These are phyloP conservation scores for Pestalotiopsis sp. DNA, from an alignment of 2,329 filamentous ascomycete genomes.

Conservation along the genomic window DNA sequence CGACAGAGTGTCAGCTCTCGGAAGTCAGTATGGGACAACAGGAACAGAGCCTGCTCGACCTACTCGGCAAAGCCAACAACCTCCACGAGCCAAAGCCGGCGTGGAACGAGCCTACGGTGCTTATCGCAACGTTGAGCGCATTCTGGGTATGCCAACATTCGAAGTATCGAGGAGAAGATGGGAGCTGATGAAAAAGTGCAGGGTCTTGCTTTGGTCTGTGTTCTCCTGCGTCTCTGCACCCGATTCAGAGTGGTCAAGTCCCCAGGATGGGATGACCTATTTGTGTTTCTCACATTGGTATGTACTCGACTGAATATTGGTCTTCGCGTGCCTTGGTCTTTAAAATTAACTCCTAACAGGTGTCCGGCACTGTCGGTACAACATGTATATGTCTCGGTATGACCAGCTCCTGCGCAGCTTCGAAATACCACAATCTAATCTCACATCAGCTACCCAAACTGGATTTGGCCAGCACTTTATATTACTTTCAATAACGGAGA, in stretches of 20 bases:
- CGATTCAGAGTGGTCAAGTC: conserved; percentile 21
- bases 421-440: background rate
- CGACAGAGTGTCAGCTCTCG: background rate
- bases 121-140: conserved; percentile 16
- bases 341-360: background rate
- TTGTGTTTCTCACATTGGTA: conserved; percentile 21
- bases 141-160: conserved; percentile 15
- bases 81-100: conserved; percentile 22
- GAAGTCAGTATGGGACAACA: conserved; percentile 13
- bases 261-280: conserved; percentile 27
- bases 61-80: conserved; percentile 22
- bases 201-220: conserved; percentile 16
- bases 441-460: conserved; percentile 17
- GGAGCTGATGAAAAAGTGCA: background rate
- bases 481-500: conserved; percentile 11
- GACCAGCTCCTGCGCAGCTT: background rate
- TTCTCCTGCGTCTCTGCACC: conserved; percentile 24
- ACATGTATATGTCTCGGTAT: conserved; percentile 10
- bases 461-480: conserved; percentile 25
- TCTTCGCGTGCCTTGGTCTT: background rate
- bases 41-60: conserved; percentile 16
- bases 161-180: background rate
- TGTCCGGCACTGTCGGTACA: conserved; percentile 7
- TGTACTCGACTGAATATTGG: background rate
- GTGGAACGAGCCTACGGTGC: conserved; percentile 21